Conservation (phyloP, 371 early-diverging fungal genomes). For the Mucor mucedo region DNA sequence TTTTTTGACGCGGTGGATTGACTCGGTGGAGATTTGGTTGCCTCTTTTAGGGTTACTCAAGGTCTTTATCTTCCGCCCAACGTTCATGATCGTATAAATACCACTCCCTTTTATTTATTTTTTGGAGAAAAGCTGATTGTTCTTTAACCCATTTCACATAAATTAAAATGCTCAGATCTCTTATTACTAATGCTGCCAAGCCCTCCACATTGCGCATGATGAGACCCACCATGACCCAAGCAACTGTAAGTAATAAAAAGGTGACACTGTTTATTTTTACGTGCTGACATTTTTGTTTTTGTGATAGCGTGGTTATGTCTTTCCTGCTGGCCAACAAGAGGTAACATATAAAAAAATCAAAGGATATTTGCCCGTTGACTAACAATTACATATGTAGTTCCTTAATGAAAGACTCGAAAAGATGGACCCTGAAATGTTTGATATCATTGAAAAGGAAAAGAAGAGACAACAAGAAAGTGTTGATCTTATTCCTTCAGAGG, state of each 20-base stretch:
- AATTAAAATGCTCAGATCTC: conserved; percentile 43
- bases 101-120: conserved; percentile 9
- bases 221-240: conserved; percentile 30
- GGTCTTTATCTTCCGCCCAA: conserved; percentile 10
- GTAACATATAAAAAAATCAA: conserved; percentile 27
- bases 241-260: conserved; percentile 23
- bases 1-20: conserved; percentile 56
- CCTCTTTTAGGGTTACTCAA: conserved; percentile 35
- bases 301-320: conserved; percentile 60
- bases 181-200: conserved; percentile 27
- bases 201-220: conserved; percentile 29
- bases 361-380: not conserved
- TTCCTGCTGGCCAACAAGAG: conserved; percentile 70
- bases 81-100: conserved; percentile 9
- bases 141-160: not conserved
- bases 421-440: conserved; percentile 92
- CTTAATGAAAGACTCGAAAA: conserved; percentile 73
- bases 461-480: conserved; percentile 93
- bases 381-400: conserved; percentile 37
- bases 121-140: conserved; percentile 6
- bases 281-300: not conserved
- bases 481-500: conserved; percentile 97
- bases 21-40: conserved; percentile 50
- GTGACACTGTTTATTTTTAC: not conserved
- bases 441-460: conserved; percentile 96